Conservation (phyloP, 1,284 basidiomycete species). For the Puccinia horiana region DNA sequence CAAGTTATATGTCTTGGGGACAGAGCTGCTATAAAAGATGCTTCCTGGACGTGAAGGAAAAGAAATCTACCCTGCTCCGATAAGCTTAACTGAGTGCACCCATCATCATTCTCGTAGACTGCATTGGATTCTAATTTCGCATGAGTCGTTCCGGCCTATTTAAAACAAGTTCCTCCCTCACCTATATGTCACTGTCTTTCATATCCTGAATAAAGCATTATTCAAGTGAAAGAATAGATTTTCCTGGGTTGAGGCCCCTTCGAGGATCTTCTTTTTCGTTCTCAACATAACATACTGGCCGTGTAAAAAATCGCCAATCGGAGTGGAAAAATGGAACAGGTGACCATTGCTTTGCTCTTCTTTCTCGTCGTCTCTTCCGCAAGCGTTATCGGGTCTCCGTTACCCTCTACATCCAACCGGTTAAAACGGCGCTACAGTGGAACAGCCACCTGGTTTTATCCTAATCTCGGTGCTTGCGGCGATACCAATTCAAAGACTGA, state of each 20-base stretch:
- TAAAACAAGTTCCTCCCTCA: not conserved
- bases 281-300: not conserved
- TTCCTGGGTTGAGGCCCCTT: not conserved
- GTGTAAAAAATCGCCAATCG: not conserved
- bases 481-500: conserved; percentile 27
- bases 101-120: not conserved
- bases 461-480: conserved; percentile 41
- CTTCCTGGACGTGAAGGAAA: not conserved
- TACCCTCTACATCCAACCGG: not conserved
- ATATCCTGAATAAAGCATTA: not conserved
- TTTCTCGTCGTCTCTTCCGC: not conserved
- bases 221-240: not conserved
- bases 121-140: not conserved
- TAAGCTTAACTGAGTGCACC: not conserved
- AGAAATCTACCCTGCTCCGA: not conserved
- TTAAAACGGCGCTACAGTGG: conserved; percentile 25
- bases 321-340: not conserved
- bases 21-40: not conserved
- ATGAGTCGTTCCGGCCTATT: not conserved
- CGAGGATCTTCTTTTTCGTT: no score
- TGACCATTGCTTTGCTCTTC: not conserved
- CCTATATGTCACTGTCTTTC: not conserved
- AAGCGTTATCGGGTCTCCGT: not conserved
- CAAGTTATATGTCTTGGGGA: not conserved
- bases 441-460: conserved; percentile 36